These are phyloP conservation scores for Arbutus unedo DNA, from an alignment of 148 eudicot genomes.

Conservation along the genomic window DNA sequence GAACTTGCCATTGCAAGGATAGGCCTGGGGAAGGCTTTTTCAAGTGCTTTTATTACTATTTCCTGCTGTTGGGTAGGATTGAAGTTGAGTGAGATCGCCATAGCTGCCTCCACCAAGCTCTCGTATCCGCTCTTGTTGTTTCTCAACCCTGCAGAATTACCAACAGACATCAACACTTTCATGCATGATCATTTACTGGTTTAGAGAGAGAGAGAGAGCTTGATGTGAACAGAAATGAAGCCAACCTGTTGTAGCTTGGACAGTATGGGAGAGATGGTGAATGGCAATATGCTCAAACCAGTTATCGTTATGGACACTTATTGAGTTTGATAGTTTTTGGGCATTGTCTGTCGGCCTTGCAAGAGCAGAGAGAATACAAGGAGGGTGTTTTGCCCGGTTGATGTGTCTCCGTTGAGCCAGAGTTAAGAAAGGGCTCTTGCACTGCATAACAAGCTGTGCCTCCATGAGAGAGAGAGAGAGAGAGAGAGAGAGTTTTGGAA, in stretches of 20 bases:
- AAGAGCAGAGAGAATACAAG: conserved; percentile 2
- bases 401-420: conserved; percentile 11
- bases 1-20: conserved; percentile 48
- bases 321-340: conserved; percentile 16
- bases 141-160: conserved; percentile 33
- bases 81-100: conserved; percentile 27
- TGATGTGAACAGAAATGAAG: neutral
- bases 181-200: too few species aligned
- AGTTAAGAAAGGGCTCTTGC: conserved; percentile 9
- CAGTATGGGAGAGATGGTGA: conserved; percentile 47
- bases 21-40: conserved; percentile 45
- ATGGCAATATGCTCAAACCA: conserved; percentile 66
- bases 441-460: conserved; percentile 14
- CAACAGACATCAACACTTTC: too few species aligned
- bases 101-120: conserved; percentile 57
- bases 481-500: neutral
- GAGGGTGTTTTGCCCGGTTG: conserved; percentile 10
- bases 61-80: conserved; percentile 39
- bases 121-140: conserved; percentile 47
- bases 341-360: conserved; percentile 2
- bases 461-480: conserved; percentile 21
- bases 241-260: conserved; percentile 57
- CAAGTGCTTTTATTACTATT: conserved; percentile 37
- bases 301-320: conserved; percentile 43
- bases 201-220: neutral